These are phyloP conservation scores for Penicillium sp. DNA, from an alignment of 2,329 filamentous ascomycete species.

Conservation along the genomic window DNA sequence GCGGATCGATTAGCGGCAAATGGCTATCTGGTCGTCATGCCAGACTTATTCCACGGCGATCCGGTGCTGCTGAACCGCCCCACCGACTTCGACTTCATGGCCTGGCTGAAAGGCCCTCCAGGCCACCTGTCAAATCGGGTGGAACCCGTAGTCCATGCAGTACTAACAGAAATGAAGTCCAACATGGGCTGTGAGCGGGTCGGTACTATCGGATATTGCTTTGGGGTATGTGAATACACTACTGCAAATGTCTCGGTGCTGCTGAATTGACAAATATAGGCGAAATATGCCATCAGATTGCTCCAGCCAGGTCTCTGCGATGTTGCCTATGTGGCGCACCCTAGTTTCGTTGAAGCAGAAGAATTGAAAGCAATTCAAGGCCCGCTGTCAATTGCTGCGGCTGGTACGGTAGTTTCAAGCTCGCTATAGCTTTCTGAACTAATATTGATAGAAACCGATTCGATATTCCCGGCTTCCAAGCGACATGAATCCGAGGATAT, in stretches of 20 bases:
- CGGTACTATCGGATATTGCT: slow-evolving; percentile 22
- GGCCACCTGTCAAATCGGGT: slow-evolving; percentile 16
- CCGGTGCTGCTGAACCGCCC: slow-evolving; percentile 18
- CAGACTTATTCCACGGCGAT: slow-evolving; percentile 23
- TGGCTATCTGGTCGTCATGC: slow-evolving; percentile 23
- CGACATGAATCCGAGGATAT: slow-evolving; percentile 62
- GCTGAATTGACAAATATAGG: slow-evolving; percentile 3
- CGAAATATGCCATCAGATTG: slow-evolving; percentile 66
- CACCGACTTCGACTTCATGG: slow-evolving; percentile 16
- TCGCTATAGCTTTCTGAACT: neutral
- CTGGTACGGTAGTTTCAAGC: slow-evolving; percentile 18
- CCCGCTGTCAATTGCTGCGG: slow-evolving; percentile 63
- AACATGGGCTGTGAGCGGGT: slow-evolving; percentile 17
- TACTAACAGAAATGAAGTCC: slow-evolving; percentile 18
- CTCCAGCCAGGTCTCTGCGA: slow-evolving; percentile 57
- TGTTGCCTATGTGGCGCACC: slow-evolving; percentile 70
- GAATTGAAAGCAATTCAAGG: slow-evolving; percentile 63
- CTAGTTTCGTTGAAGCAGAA: slow-evolving; percentile 65
- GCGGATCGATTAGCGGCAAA: slow-evolving; percentile 23
- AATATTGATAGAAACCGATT: slow-evolving; percentile 52
- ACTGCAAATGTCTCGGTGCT: neutral
- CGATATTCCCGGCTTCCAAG: slow-evolving; percentile 60
- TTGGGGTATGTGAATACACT: slow-evolving; percentile 12
- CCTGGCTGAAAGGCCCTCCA: slow-evolving; percentile 21
- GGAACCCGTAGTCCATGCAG: slow-evolving; percentile 18